Conservation (phyloP, 2,329 filamentous ascomycete species). For the Fusarium praegraminearum region DNA sequence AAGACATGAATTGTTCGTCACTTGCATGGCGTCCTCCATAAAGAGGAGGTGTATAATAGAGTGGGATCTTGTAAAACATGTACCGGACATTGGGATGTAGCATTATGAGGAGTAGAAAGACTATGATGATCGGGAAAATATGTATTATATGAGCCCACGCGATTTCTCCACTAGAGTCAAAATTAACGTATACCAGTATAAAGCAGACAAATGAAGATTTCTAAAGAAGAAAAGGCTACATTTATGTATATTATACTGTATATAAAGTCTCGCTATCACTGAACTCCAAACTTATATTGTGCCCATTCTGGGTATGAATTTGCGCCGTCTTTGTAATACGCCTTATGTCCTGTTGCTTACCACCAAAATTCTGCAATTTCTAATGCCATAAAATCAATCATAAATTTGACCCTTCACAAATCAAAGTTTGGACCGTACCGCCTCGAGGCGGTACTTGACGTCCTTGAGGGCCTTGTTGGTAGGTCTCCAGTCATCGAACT, state of each 20-base stretch:
- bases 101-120: slow-evolving; percentile 29
- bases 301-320: slow-evolving; percentile 28
- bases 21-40: slow-evolving; percentile 1
- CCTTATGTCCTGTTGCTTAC: not conserved
- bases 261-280: slow-evolving; percentile 7
- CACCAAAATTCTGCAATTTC: not conserved
- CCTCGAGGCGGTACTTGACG: slow-evolving; percentile 94
- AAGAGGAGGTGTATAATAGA: slow-evolving; percentile 44
- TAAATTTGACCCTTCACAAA: not conserved
- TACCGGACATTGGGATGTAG: slow-evolving; percentile 33
- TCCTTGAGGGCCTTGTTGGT: slow-evolving; percentile 91
- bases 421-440: slow-evolving; percentile 84
- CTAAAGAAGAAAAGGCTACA: not conserved
- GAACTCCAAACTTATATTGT: slow-evolving; percentile 26
- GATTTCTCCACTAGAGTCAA: slow-evolving; percentile 41
- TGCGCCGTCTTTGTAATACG: slow-evolving; percentile 14
- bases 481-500: slow-evolving; percentile 96
- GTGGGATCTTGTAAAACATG: slow-evolving; percentile 33
- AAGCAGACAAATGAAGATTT: slow-evolving; percentile 3
- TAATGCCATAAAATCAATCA: not conserved
- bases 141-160: slow-evolving; percentile 38
- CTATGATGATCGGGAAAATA: slow-evolving; percentile 21
- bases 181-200: slow-evolving; percentile 21
- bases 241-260: slow-evolving; percentile 20
- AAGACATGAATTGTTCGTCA: not conserved